Evolutionary conservation across 495 filamentous ascomycete genomes (phyloP).

Genomic region (Aspergillus conjunctus): DNA sequence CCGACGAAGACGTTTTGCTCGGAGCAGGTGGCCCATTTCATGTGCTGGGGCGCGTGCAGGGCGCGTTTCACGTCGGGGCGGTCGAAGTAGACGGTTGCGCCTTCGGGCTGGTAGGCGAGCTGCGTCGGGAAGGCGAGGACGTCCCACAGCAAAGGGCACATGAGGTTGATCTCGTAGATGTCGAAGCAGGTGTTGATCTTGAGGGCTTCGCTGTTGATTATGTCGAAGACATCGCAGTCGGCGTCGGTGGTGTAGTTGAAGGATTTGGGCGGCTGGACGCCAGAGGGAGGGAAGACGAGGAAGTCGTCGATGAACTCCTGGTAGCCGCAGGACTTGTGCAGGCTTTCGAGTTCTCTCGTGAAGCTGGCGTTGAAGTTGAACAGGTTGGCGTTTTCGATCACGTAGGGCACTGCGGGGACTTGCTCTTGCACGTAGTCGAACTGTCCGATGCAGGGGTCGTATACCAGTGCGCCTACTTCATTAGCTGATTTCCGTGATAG

Average conservation of each 20-base stretch:
- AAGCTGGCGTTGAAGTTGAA: slow-evolving; percentile 61
- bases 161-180: slow-evolving; percentile 56
- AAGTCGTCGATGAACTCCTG: slow-evolving; percentile 56
- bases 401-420: slow-evolving; percentile 49
- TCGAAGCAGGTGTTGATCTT: slow-evolving; percentile 63
- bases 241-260: slow-evolving; percentile 34
- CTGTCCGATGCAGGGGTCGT: slow-evolving; percentile 48
- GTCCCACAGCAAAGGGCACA: slow-evolving; percentile 49
- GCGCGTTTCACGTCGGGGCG: slow-evolving; percentile 58
- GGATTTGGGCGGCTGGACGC: slow-evolving; percentile 40
- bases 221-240: slow-evolving; percentile 56
- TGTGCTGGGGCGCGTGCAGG: slow-evolving; percentile 54
- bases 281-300: slow-evolving; percentile 55
- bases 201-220: slow-evolving; percentile 48
- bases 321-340: slow-evolving; percentile 59
- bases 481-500: not conserved
- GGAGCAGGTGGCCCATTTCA: slow-evolving; percentile 48
- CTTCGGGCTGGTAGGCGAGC: slow-evolving; percentile 42
- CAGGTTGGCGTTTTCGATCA: slow-evolving; percentile 53
- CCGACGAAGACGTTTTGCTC: slow-evolving; percentile 48
- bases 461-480: slow-evolving; percentile 39
- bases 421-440: slow-evolving; percentile 43
- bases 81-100: slow-evolving; percentile 58
- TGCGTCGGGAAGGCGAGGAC: slow-evolving; percentile 50
- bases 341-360: slow-evolving; percentile 47